These are phyloP conservation scores for Magnaporthiopsis incrustans DNA, from an alignment of 2,329 filamentous ascomycete genomes.

Conservation along the genomic window DNA sequence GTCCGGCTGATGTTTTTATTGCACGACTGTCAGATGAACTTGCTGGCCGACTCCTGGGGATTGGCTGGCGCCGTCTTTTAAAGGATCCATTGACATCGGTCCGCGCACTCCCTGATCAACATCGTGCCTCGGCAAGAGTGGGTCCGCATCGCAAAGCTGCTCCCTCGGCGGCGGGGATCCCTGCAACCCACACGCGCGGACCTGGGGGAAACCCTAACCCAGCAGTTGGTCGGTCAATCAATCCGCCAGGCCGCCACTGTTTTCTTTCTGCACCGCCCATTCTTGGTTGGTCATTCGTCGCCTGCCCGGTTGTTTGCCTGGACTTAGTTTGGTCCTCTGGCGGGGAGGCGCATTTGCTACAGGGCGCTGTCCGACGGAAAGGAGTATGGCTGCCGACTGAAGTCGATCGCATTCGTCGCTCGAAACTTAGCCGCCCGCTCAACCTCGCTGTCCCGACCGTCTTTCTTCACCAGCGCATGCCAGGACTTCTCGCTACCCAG, in stretches of 20 bases:
- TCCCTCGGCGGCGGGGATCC: not conserved
- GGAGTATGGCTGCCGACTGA: not conserved
- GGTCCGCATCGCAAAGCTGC: not conserved
- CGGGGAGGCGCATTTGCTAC: not conserved
- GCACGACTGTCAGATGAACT: not conserved
- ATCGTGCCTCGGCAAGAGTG: not conserved
- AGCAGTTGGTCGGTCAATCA: not conserved
- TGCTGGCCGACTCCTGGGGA: no score
- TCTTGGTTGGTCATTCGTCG: not conserved
- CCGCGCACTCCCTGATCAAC: no score
- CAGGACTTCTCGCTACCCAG: no score
- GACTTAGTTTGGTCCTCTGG: not conserved
- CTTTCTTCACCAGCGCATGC: not conserved
- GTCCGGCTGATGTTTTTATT: not conserved
- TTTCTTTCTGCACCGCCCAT: no score
- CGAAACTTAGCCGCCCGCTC: not conserved
- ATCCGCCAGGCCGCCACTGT: not conserved
- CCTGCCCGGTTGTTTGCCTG: not conserved
- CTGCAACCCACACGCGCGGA: not conserved
- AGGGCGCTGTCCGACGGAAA: not conserved
- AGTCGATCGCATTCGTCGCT: not conserved
- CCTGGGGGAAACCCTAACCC: not conserved
- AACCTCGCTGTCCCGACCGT: not conserved
- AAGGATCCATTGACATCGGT: not conserved
- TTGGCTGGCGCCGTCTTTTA: no score